Conservation (phyloP, 768 basidiomycete species). For the Naganishia vaughanmartiniae region DNA sequence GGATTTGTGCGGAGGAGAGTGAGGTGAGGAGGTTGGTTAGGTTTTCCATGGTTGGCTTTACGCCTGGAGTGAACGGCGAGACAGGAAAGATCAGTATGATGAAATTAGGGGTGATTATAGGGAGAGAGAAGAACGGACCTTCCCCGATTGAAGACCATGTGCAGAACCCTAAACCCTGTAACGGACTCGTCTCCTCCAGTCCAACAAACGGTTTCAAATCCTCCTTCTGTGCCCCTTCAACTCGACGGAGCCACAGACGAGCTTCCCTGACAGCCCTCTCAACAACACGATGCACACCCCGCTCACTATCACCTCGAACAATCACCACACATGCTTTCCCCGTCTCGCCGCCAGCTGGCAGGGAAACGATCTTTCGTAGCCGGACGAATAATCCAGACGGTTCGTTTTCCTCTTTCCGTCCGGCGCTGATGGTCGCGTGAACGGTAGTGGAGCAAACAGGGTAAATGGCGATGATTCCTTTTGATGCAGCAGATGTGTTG, state of each 20-base stretch:
- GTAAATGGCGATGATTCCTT: constrained; percentile 1
- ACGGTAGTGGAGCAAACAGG: constrained; percentile 2
- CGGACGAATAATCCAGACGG: neutral
- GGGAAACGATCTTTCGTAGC: neutral
- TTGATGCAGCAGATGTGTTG: neutral
- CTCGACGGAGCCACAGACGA: neutral
- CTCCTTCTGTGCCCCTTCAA: constrained; percentile 33
- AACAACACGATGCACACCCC: neutral
- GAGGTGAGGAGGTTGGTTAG: constrained; percentile 35
- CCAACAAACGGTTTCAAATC: constrained; percentile 9
- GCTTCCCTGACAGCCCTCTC: neutral
- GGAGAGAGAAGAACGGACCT: constrained; percentile 26
- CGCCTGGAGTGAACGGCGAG: constrained; percentile 19
- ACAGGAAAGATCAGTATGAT: neutral
- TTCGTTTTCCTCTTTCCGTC: neutral
- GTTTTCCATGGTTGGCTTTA: constrained; percentile 27
- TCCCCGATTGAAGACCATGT: constrained; percentile 39
- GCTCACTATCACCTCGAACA: constrained; percentile 24
- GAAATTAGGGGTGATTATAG: too few relatives aligned
- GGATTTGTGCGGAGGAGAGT: constrained; percentile 24
- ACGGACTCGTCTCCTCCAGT: constrained; percentile 16
- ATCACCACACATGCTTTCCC: neutral
- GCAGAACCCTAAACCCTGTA: constrained; percentile 41
- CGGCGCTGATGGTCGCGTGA: constrained; percentile 5
- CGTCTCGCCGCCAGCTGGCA: neutral